These are phyloP conservation scores for Fusarium falciforme DNA, from an alignment of 2,329 filamentous ascomycete genomes.

Conservation along the genomic window DNA sequence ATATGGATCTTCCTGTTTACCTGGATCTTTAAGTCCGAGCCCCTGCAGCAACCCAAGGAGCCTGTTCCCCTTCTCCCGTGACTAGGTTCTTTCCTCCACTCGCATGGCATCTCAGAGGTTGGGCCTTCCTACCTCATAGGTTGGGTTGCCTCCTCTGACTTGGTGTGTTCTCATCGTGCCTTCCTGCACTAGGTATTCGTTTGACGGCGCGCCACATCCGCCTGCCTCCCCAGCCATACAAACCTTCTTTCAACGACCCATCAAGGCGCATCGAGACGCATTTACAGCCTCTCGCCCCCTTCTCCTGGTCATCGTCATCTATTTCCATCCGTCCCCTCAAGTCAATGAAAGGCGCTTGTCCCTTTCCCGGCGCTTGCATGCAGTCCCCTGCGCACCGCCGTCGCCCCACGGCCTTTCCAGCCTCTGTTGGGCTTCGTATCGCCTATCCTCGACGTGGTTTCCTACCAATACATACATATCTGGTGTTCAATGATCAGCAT, in stretches of 20 bases:
- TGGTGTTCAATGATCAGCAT: conserved; percentile 44
- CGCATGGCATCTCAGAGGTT: background rate
- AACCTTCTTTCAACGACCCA: conserved; percentile 41
- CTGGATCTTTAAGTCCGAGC: conserved; percentile 11
- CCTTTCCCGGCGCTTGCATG: background rate
- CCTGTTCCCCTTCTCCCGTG: background rate
- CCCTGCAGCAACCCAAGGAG: conserved; percentile 11
- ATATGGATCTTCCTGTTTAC: conserved; percentile 7
- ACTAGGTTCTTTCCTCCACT: background rate
- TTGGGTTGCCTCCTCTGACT: conserved; percentile 8
- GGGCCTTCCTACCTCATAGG: conserved; percentile 7
- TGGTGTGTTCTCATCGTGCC: conserved; percentile 13
- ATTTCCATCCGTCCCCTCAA: background rate
- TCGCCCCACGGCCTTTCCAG: background rate
- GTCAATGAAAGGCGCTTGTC: background rate
- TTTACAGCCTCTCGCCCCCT: background rate
- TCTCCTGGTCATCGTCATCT: background rate
- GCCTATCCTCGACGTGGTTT: conserved; percentile 56
- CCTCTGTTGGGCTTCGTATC: background rate
- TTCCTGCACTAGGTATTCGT: conserved; percentile 32
- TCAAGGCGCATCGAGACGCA: background rate
- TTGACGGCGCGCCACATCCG: conserved; percentile 33
- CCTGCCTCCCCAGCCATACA: conserved; percentile 28
- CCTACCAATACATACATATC: conserved; percentile 72
- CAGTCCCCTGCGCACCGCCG: background rate